Base-by-base conservation (phyloP, 2,329 filamentous ascomycete species). In the Arthrobotrys musiformis region DNA sequence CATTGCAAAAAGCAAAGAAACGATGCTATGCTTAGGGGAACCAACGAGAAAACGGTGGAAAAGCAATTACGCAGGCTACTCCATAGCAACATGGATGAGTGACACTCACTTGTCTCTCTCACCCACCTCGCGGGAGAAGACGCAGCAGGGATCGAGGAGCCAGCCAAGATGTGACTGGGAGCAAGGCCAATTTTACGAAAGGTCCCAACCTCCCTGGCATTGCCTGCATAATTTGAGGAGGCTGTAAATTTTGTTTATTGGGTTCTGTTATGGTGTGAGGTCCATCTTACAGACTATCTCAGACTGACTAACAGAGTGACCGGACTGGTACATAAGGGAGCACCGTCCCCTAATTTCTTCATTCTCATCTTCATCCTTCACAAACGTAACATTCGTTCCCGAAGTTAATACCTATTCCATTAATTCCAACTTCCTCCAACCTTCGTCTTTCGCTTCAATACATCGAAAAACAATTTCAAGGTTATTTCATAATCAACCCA, bases 361-460 rank as follows among this genome's bases (percentile, higher is more conserved):
- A 24, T 54, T 64, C 54, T 70, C 64, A 60, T 70, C 72, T 64
- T 64, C 72, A 70, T 76, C 72, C 72, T 76, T 76, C 72, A 50
- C 72, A 69, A 76, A 52, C 56, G 37, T 60, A 76, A 70, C 72
- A 76, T 76, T 76, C 72, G 72, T 76, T 76, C 72, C 64, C 63
- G 72, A 76, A 76, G 70, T 64, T 70, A 76, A 69, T 46, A 58
- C 30, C 33, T 64, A 48, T 63, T 33, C 54, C 52, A 62, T 76
- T 70, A 76, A 76, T 76, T 64, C 28, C 68, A 64, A 63, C 58
- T 50, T 30, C 67, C 68, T 75, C 72, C 72, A 76, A 76, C 72
- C 70, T 76, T 64, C 72, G 72, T 76, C 72, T 76, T 76, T 76
- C 72, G 72, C 72, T 76, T 76, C 58, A 76, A 69, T 70, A 76